Evolutionary conservation across 805 yeast species (phyloP).

Genomic region (Ogataea neopini): DNA sequence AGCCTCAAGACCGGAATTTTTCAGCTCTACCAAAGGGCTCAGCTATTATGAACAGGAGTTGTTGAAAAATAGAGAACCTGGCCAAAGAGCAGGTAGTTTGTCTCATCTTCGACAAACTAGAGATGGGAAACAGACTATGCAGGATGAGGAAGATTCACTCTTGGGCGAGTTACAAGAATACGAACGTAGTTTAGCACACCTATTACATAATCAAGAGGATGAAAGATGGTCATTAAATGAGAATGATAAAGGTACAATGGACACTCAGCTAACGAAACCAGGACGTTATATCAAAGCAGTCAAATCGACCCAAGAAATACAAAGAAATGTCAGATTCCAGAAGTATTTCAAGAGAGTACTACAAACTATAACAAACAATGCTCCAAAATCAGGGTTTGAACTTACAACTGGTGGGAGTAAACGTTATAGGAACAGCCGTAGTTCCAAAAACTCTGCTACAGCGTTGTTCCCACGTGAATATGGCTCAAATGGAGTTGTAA

Average conservation of each 20-base stretch:
- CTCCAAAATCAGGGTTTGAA: slow-evolving; percentile 31
- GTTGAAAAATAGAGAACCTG: slow-evolving; percentile 10
- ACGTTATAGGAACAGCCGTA: background rate
- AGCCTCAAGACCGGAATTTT: background rate
- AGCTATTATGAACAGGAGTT: slow-evolving; percentile 26
- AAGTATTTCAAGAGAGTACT: slow-evolving; percentile 25
- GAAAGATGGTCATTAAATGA: background rate
- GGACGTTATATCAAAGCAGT: slow-evolving; percentile 11
- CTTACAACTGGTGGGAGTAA: slow-evolving; percentile 2
- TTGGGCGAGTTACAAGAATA: slow-evolving; percentile 16
- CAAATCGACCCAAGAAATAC: slow-evolving; percentile 20
- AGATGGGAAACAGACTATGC: background rate
- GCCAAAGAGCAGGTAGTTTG: background rate
- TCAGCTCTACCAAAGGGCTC: slow-evolving; percentile 7
- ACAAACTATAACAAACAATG: slow-evolving; percentile 20
- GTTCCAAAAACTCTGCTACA: background rate
- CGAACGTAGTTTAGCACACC: slow-evolving; percentile 14
- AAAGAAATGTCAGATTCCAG: slow-evolving; percentile 22
- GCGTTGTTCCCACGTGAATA: slow-evolving; percentile 24
- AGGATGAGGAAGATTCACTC: slow-evolving; percentile 4
- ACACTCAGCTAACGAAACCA: background rate
- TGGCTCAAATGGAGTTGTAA: slow-evolving; percentile 30
- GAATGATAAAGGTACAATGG: background rate
- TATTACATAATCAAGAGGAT: slow-evolving; percentile 10
- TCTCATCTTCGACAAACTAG: background rate